Conservation (phyloP, 2,329 filamentous ascomycete genomes). For the Hyphodiscus sp. region DNA sequence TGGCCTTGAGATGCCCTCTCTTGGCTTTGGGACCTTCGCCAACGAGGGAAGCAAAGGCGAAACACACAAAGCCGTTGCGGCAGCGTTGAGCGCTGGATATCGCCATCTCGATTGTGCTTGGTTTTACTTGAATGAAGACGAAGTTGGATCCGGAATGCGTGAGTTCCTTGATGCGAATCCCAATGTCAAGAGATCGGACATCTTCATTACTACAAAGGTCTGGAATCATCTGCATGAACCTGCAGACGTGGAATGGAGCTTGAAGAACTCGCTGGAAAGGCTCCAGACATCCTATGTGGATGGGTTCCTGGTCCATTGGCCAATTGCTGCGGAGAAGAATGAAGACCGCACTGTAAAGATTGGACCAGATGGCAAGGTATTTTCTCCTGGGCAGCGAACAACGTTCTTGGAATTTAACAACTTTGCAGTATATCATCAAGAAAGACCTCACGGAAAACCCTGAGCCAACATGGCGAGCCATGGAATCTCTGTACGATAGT, state of each 20-base stretch:
- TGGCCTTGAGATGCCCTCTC: slow-evolving; percentile 33
- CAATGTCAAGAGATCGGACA: slow-evolving; percentile 66
- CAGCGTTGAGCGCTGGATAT: slow-evolving; percentile 61
- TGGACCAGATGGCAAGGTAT: slow-evolving; percentile 45
- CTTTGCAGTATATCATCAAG: slow-evolving; percentile 50
- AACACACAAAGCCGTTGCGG: slow-evolving; percentile 43
- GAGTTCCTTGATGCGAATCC: slow-evolving; percentile 55
- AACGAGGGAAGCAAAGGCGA: slow-evolving; percentile 33
- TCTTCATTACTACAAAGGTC: slow-evolving; percentile 81
- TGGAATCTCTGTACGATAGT: slow-evolving; percentile 58
- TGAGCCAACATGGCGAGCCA: slow-evolving; percentile 63
- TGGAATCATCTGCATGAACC: slow-evolving; percentile 69
- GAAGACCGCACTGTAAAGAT: slow-evolving; percentile 55
- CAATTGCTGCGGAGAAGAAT: slow-evolving; percentile 69
- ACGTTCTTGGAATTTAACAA: slow-evolving; percentile 5
- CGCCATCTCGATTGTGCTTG: slow-evolving; percentile 65
- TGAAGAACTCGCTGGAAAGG: slow-evolving; percentile 65
- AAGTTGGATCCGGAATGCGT: slow-evolving; percentile 71
- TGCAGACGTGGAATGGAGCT: slow-evolving; percentile 58
- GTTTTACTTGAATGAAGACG: slow-evolving; percentile 75
- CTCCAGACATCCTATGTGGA: slow-evolving; percentile 77
- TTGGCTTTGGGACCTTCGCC: slow-evolving; percentile 39
- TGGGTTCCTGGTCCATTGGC: slow-evolving; percentile 78
- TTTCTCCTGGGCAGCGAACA: not conserved
- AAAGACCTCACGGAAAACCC: slow-evolving; percentile 60